Percentiles rank a stretch among this genome's conserved stretches.
phyloP scores from a whole-genome alignment of 768 basidiomycete genomes.

The Xerocomellus intermedius region DNA sequence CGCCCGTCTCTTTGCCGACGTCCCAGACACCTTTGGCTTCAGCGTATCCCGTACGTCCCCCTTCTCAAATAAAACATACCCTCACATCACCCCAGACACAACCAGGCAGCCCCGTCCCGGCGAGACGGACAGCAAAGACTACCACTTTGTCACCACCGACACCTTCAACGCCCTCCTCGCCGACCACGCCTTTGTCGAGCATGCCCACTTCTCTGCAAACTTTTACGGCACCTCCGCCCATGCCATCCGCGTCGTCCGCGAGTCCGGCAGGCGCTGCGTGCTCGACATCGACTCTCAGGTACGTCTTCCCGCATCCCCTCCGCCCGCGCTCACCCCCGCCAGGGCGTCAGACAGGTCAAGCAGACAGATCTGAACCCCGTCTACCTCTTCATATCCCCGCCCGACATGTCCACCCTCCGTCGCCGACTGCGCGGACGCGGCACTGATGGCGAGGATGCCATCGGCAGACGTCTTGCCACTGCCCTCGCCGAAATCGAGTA shows the following conservation, averaged over 20 bases:
- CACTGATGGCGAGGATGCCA: constrained; percentile 74
- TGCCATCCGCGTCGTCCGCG: constrained; percentile 67
- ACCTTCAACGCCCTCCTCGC: constrained; percentile 68
- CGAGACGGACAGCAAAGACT: constrained; percentile 79
- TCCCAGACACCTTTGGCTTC: constrained; percentile 87
- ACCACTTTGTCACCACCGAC: constrained; percentile 79
- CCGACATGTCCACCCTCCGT: constrained; percentile 68
- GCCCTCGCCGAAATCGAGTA: constrained; percentile 81
- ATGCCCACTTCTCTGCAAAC: constrained; percentile 91
- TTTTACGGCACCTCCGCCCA: constrained; percentile 89
- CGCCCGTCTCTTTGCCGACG: constrained; percentile 72
- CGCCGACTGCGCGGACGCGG: constrained; percentile 73
- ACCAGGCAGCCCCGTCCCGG: constrained; percentile 82
- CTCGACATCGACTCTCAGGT: constrained; percentile 96
- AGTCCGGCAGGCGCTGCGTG: constrained; percentile 77
- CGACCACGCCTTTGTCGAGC: constrained; percentile 84
- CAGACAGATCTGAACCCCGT: constrained; percentile 77
- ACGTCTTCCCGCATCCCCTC: not conserved
- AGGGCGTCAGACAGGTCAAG: constrained; percentile 95
- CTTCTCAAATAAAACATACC: too few species aligned
- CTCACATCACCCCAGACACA: constrained; percentile 58
- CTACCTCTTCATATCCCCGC: constrained; percentile 91
- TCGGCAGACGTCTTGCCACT: constrained; percentile 72
- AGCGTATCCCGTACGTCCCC: constrained; percentile 74
- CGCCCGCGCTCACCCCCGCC: constrained; percentile 3